A percentile compares a stretch with the other conserved stretches of the same genome.
These are phyloP conservation scores for Eimeria praecox DNA, from an alignment of 169 alveolate species.

Conservation along the genomic window DNA sequence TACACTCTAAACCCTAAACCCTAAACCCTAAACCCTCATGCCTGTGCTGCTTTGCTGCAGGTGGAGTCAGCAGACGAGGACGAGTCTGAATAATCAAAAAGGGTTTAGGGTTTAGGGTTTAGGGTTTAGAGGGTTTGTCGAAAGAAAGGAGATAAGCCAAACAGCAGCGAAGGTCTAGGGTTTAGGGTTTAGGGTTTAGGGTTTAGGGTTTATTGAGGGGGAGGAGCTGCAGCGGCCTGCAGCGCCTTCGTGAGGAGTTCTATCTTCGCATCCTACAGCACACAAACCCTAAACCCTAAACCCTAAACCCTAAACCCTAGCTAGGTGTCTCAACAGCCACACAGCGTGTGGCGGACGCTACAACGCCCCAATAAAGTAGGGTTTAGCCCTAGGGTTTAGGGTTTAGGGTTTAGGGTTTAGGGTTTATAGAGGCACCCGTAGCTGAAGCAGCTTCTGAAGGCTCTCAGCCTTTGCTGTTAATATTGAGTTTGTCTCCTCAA, in stretches of 20 bases:
- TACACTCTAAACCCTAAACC: not conserved
- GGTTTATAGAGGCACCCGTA: constrained; percentile 73
- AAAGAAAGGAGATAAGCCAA: not conserved
- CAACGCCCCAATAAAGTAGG: no score
- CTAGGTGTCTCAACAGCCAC: not conserved
- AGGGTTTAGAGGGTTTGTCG: no score
- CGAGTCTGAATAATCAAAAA: not conserved
- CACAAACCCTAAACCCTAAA: constrained; percentile 4
- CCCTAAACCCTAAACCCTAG: constrained; percentile 9
- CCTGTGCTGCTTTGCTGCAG: not conserved
- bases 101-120: constrained; percentile 40
- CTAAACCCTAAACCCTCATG: constrained; percentile 27
- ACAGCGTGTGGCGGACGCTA: not conserved
- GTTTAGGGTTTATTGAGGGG: not conserved
- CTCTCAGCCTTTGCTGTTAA: constrained; percentile 83
- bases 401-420: not conserved
- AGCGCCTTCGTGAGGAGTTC: constrained; percentile 69
- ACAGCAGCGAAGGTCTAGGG: not conserved
- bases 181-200: constrained; percentile 53
- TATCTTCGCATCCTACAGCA: constrained; percentile 69
- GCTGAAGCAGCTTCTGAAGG: constrained; percentile 84
- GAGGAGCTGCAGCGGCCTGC: constrained; percentile 25
- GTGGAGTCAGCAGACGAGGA: not conserved
- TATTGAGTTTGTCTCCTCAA: constrained; percentile 84
- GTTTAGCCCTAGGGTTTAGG: no score